Evolutionary conservation across 441 rosid species (phyloP).

Genomic region (Raphanus hybrid): DNA sequence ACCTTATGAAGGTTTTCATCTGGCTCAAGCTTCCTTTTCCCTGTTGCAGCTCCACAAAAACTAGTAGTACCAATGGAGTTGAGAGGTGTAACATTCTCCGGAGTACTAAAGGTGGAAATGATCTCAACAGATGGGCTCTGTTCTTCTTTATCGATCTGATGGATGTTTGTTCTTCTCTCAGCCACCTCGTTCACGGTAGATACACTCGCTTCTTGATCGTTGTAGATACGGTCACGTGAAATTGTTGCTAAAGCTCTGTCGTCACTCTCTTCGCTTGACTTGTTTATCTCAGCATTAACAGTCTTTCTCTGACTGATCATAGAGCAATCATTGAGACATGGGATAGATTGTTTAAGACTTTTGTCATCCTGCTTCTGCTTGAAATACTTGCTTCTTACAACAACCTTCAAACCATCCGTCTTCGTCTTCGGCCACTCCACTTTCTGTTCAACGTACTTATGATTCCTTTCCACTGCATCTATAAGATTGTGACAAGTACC

Average conservation of each 20-base stretch:
- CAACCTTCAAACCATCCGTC: constrained; percentile 47
- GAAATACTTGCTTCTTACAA: constrained; percentile 63
- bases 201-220: constrained; percentile 42
- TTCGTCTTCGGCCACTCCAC: constrained; percentile 41
- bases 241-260: constrained; percentile 47
- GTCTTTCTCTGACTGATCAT: constrained; percentile 24
- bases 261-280: constrained; percentile 35
- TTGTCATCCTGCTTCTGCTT: constrained; percentile 50
- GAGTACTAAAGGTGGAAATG: constrained; percentile 18
- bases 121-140: constrained; percentile 29
- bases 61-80: constrained; percentile 31
- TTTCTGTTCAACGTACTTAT: constrained; percentile 42
- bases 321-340: constrained; percentile 41
- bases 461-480: constrained; percentile 40
- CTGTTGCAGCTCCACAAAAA: constrained; percentile 36
- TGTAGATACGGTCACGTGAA: constrained; percentile 45
- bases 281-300: constrained; percentile 20
- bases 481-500: constrained; percentile 34
- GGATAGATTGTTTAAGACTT: constrained; percentile 39
- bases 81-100: constrained; percentile 40
- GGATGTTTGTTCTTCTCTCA: constrained; percentile 29
- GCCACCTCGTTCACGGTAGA: constrained; percentile 38
- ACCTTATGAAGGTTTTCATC: constrained; percentile 47
- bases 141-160: constrained; percentile 20
- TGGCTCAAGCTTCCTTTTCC: constrained; percentile 62